phyloP scores from a whole-genome alignment of 306 rosid species.

The Crotalaria pallida region DNA sequence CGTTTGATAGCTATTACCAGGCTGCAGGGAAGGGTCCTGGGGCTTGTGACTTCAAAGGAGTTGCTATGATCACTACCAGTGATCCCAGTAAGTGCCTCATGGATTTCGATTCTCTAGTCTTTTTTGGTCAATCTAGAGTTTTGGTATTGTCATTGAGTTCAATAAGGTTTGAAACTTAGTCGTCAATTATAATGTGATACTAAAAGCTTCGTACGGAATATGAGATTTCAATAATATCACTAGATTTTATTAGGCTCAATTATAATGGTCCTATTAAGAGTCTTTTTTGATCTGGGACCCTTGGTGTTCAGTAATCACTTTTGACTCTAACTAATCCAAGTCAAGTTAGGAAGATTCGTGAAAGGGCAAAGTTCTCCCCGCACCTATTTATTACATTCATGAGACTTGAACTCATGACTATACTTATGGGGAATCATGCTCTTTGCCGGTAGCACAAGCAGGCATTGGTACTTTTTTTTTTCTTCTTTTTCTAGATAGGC shows the following conservation, averaged over 20 bases:
- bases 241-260: not conserved
- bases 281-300: no score
- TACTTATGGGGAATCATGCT: no score
- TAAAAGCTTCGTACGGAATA: not conserved
- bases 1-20: constrained; percentile 90
- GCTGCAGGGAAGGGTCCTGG: constrained; percentile 49
- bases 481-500: no score
- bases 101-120: not conserved
- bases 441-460: no score
- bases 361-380: no score
- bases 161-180: not conserved
- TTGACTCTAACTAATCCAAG: no score
- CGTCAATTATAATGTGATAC: not conserved
- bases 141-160: not conserved
- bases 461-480: no score
- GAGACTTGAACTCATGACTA: no score
- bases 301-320: no score
- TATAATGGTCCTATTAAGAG: not conserved
- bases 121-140: not conserved
- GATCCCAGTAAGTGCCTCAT: constrained; percentile 65
- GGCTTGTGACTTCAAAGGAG: constrained; percentile 85
- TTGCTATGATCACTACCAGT: constrained; percentile 72
- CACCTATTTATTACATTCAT: no score
- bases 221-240: not conserved
- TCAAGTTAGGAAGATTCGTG: no score